Percentiles rank a stretch among this genome's conserved stretches.
Conservation (phyloP, 768 basidiomycete species). For the Pulveroboletus frians region DNA sequence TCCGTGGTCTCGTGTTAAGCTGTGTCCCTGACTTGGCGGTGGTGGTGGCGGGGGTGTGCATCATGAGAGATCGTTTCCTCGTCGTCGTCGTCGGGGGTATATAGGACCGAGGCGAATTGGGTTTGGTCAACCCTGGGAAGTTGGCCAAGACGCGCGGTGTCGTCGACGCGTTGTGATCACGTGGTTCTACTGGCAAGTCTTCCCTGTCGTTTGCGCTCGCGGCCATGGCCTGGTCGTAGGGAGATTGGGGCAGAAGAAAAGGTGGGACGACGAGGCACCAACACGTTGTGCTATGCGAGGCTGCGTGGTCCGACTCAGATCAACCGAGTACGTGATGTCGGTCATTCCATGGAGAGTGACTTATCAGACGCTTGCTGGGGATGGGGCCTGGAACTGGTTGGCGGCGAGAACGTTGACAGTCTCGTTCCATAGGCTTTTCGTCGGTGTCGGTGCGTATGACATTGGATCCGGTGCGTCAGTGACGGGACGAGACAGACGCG, state of each 20-base stretch:
- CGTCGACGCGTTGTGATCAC: constrained; percentile 27
- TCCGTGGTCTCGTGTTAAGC: neutral
- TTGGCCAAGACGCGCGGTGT: constrained; percentile 19
- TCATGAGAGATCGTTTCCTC: neutral
- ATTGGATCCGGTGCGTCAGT: neutral
- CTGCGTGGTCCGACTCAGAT: constrained; percentile 4
- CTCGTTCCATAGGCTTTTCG: neutral
- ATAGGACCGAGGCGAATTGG: neutral
- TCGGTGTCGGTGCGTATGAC: too few species aligned
- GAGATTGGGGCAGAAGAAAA: neutral
- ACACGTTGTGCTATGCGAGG: neutral
- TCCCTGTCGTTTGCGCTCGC: neutral
- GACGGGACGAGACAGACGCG: neutral
- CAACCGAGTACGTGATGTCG: constrained; percentile 20
- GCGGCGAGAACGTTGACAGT: too few species aligned
- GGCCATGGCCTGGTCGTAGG: too few species aligned
- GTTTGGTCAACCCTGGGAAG: constrained; percentile 31
- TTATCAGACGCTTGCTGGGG: too few species aligned
- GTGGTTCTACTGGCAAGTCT: constrained; percentile 10
- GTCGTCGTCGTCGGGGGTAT: constrained; percentile 2
- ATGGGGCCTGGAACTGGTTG: too few species aligned
- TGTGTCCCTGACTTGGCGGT: neutral
- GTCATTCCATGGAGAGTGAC: too few species aligned
- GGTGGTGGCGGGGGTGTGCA: neutral
- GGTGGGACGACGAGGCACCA: too few species aligned